Evolutionary conservation across 805 yeast genomes (phyloP).

Genomic region (Nakazawaea anatomiae): DNA sequence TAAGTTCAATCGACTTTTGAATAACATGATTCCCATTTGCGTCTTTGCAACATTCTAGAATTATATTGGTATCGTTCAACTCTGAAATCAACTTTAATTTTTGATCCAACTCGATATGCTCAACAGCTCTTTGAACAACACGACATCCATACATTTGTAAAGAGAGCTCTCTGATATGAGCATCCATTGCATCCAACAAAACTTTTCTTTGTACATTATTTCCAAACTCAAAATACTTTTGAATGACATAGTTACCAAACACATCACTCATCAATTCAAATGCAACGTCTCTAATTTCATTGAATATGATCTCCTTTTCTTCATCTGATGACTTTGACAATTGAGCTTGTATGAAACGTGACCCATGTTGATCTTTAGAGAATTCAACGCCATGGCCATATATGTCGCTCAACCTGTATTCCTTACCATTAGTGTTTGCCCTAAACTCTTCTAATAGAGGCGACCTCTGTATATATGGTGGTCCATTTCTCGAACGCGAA

Average conservation of each 20-base stretch:
- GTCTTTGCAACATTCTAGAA: conserved; percentile 74
- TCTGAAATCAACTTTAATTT: conserved; percentile 69
- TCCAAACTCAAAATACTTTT: conserved; percentile 87
- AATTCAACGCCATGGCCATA: conserved; percentile 87
- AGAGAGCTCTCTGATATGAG: conserved; percentile 69
- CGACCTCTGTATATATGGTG: conserved; percentile 55
- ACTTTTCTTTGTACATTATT: conserved; percentile 60
- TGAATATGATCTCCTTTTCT: conserved; percentile 72
- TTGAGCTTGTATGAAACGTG: conserved; percentile 91
- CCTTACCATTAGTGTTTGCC: conserved; percentile 49
- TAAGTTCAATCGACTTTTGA: conserved; percentile 86
- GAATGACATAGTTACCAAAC: conserved; percentile 96
- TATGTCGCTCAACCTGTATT: conserved; percentile 65
- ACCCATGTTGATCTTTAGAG: conserved; percentile 94
- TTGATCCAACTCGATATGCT: conserved; percentile 56
- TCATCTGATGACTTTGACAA: conserved; percentile 59
- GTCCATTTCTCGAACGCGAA: conserved; percentile 1
- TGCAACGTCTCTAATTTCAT: conserved; percentile 71
- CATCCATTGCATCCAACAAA: conserved; percentile 65
- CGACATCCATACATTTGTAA: conserved; percentile 98
- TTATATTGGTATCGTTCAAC: conserved; percentile 42
- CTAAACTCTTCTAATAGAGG: conserved; percentile 85
- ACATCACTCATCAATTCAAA: conserved; percentile 90
- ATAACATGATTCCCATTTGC: conserved; percentile 98
- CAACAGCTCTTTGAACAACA: conserved; percentile 92